Base-by-base conservation (phyloP, 129 eudicot genomes). In the Gnaphalium uliginosum region DNA sequence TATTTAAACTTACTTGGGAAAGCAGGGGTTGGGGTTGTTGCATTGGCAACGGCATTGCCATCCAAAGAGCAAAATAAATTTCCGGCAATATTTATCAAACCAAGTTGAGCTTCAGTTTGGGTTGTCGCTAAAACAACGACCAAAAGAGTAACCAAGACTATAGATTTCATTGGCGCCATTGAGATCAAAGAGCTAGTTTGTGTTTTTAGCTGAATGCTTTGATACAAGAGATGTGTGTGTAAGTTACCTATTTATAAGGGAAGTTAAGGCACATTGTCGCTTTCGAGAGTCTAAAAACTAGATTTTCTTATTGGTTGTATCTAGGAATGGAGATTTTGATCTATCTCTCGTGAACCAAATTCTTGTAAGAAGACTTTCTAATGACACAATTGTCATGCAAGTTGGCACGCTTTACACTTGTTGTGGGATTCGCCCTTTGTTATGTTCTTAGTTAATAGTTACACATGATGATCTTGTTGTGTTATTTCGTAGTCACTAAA, bases 181-280 rank as follows among this genome's bases (percentile, higher is more conserved):
- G 62, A 53, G 66, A 50, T 64, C 5, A 18, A 77, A 66, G 67
- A 53, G 74, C 43, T 53, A 67, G 21, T 43, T 43, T 15, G 23
- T 74, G 60, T 6, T 41, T 74, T 26, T 27, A 68, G 50, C 68
- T 60, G 24, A 68, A n/a, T 30, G 69, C 75, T 77, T n/a, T 68
- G 74, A 68, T 68, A 71, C 18, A 68, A 15, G 25, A 2, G 4
- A 4, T 41, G 8, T 56, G 23, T 21, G 51, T 75, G 61, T 18
- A 61, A 74, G 32, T 68, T 68, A 37, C 81, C 50, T 77, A 68
- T 77, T 77, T 77, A 68, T 68, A 77, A 19, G 23, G 71, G 79
- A 75, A 64, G 62, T 74, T 62, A 2, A 61, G 69, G 58, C 18
- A 58, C 33, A 41, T 25, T 68, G 81, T 77, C 81, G n/a, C 62